Evolutionary conservation across 352 stramenopile genomes (phyloP), one percentile per base, ranked within the genome.

Genomic region (Vaucheria bursata): DNA sequence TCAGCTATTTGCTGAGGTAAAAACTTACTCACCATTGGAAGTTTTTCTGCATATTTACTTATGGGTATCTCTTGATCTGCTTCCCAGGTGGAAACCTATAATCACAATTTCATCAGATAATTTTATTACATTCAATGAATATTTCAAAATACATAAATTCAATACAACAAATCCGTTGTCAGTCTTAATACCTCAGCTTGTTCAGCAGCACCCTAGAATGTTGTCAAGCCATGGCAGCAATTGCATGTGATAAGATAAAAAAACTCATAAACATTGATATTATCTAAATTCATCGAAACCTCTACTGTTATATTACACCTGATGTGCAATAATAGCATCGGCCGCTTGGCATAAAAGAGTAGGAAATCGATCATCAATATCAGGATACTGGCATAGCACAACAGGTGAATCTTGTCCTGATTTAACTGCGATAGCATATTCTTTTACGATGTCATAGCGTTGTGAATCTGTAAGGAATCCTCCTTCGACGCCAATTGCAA

Each of bases 401-500:
- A 70, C 38, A 6, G 59, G 64, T 12, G 64, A 7, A 37, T 71
- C 31, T 74, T 31, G 34, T 72, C 77, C 12, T 40, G 53, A 66
- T 35, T 74, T 40, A 25, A 79, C 73, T 32, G 78, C 79, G 18
- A 87, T 72, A n/a, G 69, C 79, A 36, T 84, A 71, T 33, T 87
- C 75, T 73, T 88, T 88, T n/a, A 86, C 45, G 6, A 84, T 37
- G 53, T 87, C 81, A 37, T 74, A 95, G 76, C 97, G 93, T 38
- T 93, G 88, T 74, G 95, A 89, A 38, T 97, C 92, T 8, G 91
- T 89, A 31, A 86, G 81, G 85, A 98, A 98, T 74, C 96, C 96
- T 29, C 94, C 95, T 73, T 93, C 89, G 0, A 97, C 91, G 33
- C 95, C 95, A 73, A 99, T 95, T 34, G 91, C 96, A 8, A 99